Evolutionary conservation across 805 yeast species (phyloP), one percentile per base, ranked within the genome.

Genomic region (Hagleromyces aurorensis): DNA sequence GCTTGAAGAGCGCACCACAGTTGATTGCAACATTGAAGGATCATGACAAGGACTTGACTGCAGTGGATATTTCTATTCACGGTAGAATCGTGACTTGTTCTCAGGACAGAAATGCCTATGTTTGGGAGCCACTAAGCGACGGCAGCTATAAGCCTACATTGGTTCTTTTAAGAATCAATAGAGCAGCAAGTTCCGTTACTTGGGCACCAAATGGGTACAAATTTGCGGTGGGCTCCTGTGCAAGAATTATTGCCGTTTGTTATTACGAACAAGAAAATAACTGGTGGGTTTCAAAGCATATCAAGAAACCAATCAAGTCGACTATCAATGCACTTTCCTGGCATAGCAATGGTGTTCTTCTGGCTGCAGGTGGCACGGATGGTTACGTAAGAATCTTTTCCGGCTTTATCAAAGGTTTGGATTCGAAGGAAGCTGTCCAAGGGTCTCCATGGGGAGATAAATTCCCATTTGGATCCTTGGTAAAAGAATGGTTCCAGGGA

Each of bases 201-300:
- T 91, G 99, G 99, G 81, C 95, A 7, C 96, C 97, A 13, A 74
- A 72, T 44, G 97, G 96, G n/a, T 64, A 63, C 51, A 91, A 91
- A 64, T 91, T 91, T 60, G 98, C 98, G 1, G 97, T 89, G 27
- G 98, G 96, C 1, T 82, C 95, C 3, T 85, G 95, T 26, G 96
- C 95, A 25, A 68, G 97, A 37, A 80, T 82, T 40, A 78, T 91
- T 58, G 96, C 97, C 7, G 82, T 91, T 28, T 91, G 98, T 64
- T 91, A 87, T 62, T 91, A 81, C 55, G 98, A 91, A 61, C 81
- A 69, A 39, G 96, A 86, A 48, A 91, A 89, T 57, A 95, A 91
- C 56, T 91, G 99, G 99, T 91, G 99, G 99, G 87, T 91, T 29
- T 84, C 97, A 9, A 89, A 89, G 60, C 98, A 89, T 62, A 80